Percentiles rank a stretch among this genome's conserved stretches.
phyloP scores from a whole-genome alignment of 1,284 basidiomycete species.

The Cerrena zonata region DNA sequence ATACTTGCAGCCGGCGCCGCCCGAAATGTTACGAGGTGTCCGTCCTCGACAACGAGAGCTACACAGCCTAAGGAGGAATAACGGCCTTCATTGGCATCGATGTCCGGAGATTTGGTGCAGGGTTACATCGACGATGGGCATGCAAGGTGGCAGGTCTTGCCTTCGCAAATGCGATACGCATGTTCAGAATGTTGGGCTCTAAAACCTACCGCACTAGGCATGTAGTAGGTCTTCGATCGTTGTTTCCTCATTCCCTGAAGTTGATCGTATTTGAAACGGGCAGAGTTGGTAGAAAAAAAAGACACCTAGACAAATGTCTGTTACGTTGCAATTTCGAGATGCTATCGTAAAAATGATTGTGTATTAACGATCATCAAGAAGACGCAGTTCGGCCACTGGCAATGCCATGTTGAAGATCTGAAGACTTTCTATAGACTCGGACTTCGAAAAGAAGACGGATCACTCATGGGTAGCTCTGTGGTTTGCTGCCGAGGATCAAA shows the following conservation, averaged over 20 bases:
- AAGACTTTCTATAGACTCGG: constrained; percentile 51
- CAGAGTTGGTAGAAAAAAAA: constrained; percentile 58
- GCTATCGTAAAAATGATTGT: constrained; percentile 58
- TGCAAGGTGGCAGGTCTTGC: constrained; percentile 52
- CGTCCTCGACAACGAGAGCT: constrained; percentile 46
- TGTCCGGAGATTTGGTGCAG: constrained; percentile 40
- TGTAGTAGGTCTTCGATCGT: constrained; percentile 35
- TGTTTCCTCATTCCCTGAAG: neutral
- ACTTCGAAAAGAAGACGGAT: constrained; percentile 53
- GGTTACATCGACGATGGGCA: constrained; percentile 57
- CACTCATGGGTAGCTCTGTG: constrained; percentile 55
- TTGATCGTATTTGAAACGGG: constrained; percentile 21
- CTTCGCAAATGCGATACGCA: constrained; percentile 53
- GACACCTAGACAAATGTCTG: constrained; percentile 66
- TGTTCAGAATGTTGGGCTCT: constrained; percentile 52
- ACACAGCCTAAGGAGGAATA: constrained; percentile 58
- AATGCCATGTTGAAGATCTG: constrained; percentile 54
- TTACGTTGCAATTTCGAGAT: constrained; percentile 42
- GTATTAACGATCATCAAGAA: constrained; percentile 49
- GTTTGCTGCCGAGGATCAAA: constrained; percentile 59
- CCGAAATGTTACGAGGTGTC: constrained; percentile 53
- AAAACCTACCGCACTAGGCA: constrained; percentile 47
- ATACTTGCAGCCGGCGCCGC: constrained; percentile 47
- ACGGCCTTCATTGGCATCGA: constrained; percentile 53
- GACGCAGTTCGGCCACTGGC: constrained; percentile 53